Evolutionary conservation across 305 asterid genomes (phyloP).

Genomic region (Striga hermonthica): DNA sequence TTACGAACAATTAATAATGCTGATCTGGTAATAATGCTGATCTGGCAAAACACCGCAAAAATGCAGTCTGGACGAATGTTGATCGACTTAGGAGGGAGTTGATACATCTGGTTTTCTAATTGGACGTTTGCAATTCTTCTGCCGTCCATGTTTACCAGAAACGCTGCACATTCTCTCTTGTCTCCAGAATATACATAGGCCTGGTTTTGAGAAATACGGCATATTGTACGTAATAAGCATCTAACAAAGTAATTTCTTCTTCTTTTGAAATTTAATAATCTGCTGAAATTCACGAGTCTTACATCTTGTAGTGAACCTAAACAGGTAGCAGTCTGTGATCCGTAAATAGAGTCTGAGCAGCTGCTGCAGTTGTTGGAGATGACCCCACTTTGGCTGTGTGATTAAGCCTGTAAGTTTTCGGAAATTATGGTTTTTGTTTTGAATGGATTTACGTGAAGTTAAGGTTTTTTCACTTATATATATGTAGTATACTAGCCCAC

Average conservation of each 20-base stretch:
- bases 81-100: slow-evolving; percentile 62
- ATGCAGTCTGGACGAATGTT: slow-evolving; percentile 80
- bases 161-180: slow-evolving; percentile 63
- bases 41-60: slow-evolving; percentile 52
- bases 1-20: slow-evolving; percentile 27
- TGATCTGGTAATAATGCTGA: too few relatives aligned
- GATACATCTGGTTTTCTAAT: slow-evolving; percentile 43
- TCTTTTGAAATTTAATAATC: not conserved
- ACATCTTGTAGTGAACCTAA: slow-evolving; percentile 68
- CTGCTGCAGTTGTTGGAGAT: slow-evolving; percentile 65
- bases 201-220: slow-evolving; percentile 36
- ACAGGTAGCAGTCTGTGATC: slow-evolving; percentile 35
- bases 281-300: slow-evolving; percentile 28
- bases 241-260: slow-evolving; percentile 1
- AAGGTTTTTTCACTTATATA: too few relatives aligned
- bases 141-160: slow-evolving; percentile 56
- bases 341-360: slow-evolving; percentile 52
- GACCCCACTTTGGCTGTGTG: slow-evolving; percentile 83
- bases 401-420: slow-evolving; percentile 48
- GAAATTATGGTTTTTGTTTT: not conserved
- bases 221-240: not conserved
- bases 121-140: slow-evolving; percentile 34
- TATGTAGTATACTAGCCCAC: too few relatives aligned
- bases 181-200: slow-evolving; percentile 53
- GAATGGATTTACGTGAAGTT: too few relatives aligned